Conservation (phyloP, 768 basidiomycete species). For the Amanita rubescens region DNA sequence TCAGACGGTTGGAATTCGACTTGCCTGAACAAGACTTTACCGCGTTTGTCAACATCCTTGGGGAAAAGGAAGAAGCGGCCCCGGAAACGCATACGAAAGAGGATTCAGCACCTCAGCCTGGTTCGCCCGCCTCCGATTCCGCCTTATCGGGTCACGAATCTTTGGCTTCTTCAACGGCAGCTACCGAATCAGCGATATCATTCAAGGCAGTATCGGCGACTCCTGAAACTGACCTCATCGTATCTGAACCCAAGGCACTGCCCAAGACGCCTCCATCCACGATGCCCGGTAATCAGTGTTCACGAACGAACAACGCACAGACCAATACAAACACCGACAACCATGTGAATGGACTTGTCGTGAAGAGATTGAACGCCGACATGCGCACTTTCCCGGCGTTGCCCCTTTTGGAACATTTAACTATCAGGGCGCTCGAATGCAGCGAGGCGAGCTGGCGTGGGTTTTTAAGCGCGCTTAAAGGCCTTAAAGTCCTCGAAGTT, state of each 20-base stretch:
- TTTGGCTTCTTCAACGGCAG: neutral
- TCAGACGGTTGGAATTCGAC: constrained; percentile 39
- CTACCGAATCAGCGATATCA: neutral
- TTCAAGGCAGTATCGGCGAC: neutral
- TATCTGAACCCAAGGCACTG: neutral
- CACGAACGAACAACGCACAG: neutral
- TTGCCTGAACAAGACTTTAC: constrained; percentile 51
- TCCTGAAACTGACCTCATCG: neutral
- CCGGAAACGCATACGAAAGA: constrained; percentile 2
- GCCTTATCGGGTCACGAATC: neutral
- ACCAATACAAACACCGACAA: neutral
- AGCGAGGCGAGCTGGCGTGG: constrained; percentile 24
- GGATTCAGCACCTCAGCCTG: neutral
- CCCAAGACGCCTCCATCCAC: neutral
- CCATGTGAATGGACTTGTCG: neutral
- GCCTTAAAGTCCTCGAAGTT: constrained; percentile 33
- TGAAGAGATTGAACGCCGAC: neutral
- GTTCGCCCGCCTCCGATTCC: neutral
- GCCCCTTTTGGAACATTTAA: constrained; percentile 26
- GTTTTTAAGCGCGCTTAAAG: constrained; percentile 27
- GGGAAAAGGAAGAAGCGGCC: constrained; percentile 13
- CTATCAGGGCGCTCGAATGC: constrained; percentile 37
- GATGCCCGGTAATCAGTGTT: too few relatives aligned
- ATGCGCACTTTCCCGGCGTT: constrained; percentile 21
- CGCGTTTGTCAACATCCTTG: constrained; percentile 33